Base-by-base conservation (phyloP, 768 basidiomycete genomes). In the Wakefieldia striispora region DNA sequence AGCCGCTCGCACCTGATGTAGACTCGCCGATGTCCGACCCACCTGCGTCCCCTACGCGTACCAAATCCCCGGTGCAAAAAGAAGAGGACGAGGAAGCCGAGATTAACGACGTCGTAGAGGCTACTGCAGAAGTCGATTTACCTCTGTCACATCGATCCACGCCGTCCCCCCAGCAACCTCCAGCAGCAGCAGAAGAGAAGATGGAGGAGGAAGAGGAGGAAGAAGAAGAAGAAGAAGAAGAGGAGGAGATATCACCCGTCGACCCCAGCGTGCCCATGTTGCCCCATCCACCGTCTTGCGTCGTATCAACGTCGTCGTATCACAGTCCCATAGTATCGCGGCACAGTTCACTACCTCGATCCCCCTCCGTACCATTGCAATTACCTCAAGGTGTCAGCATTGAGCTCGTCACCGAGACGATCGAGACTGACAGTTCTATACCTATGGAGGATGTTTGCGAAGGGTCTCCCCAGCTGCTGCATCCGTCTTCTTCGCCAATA, bases 1-100 rank as follows among this genome's bases (percentile, higher is more conserved):
- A 61, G 42, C 29, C 47, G 13, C 45, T 21, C 16, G 49, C 37
- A 13, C 57, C 60, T 19, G 63, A 66, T 40, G 36, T 57, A 13
- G 68, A 62, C 33, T 67, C 68, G 31, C 66, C 68, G 7, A 67
- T 67, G 63, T 67, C 66, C 21, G 66, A 67, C 37, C 66, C 66
- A 19, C 66, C 66, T 21, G 58, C 42, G n/a, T 67, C 66, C 23
- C 64, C 66, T 35, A 51, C 55, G 17, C 57, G 42, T 31, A 44
- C 38, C 26, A 65, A 48, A 37, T 58, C 68, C 21, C 62, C 64
- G 10, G 44, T 43, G 29, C 56, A 53, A 37, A 55, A 47, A 21
- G 61, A 65, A 43, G 67, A 63, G 53, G 55, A 56, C 9, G 60
- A 61, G 41, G 66, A 63, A 13, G 51, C 50, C 6, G 63, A 65